Percentiles rank a stretch among this genome's conserved stretches.
These are phyloP conservation scores for Pseudopithomyces maydicus DNA, from an alignment of 2,329 filamentous ascomycete species.

Conservation along the genomic window DNA sequence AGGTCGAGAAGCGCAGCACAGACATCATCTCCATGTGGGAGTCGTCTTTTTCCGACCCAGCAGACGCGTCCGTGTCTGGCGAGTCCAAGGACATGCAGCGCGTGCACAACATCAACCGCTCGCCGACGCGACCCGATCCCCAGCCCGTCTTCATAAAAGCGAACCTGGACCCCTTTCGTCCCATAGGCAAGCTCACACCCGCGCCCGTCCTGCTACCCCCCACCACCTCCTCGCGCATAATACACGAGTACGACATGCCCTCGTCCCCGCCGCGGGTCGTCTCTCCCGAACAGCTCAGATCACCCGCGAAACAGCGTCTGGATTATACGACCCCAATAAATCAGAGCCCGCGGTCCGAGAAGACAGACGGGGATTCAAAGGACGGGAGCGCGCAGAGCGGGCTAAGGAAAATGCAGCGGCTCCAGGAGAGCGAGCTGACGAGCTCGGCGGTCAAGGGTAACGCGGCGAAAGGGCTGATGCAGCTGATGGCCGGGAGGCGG, in stretches of 20 bases:
- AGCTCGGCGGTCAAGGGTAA: slow-evolving; percentile 56
- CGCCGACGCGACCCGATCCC: slow-evolving; percentile 27
- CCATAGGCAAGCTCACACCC: slow-evolving; percentile 38
- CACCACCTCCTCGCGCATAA: slow-evolving; percentile 45
- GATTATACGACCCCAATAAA: slow-evolving; percentile 20
- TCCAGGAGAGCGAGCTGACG: slow-evolving; percentile 45
- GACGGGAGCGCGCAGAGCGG: slow-evolving; percentile 27
- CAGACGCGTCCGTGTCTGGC: slow-evolving; percentile 22
- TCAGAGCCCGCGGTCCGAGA: slow-evolving; percentile 16
- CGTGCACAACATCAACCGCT: slow-evolving; percentile 37
- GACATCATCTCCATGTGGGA: slow-evolving; percentile 54
- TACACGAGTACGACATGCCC: slow-evolving; percentile 31
- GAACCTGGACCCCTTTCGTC: slow-evolving; percentile 37
- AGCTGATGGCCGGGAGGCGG: slow-evolving; percentile 45
- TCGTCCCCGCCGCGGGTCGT: slow-evolving; percentile 37
- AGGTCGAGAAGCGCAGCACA: slow-evolving; percentile 67
- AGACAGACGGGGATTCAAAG: slow-evolving; percentile 16
- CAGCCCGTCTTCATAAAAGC: slow-evolving; percentile 33
- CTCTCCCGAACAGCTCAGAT: slow-evolving; percentile 27
- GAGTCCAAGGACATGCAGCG: slow-evolving; percentile 15
- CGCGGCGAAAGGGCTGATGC: slow-evolving; percentile 60
- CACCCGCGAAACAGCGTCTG: slow-evolving; percentile 17
- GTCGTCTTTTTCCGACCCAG: slow-evolving; percentile 21
- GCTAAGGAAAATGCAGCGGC: slow-evolving; percentile 33
- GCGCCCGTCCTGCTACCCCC: slow-evolving; percentile 48